A percentile compares a stretch with the other conserved stretches of the same genome.
phyloP scores from a whole-genome alignment of 2,329 filamentous ascomycete species.

The Botrytis fragariae region DNA sequence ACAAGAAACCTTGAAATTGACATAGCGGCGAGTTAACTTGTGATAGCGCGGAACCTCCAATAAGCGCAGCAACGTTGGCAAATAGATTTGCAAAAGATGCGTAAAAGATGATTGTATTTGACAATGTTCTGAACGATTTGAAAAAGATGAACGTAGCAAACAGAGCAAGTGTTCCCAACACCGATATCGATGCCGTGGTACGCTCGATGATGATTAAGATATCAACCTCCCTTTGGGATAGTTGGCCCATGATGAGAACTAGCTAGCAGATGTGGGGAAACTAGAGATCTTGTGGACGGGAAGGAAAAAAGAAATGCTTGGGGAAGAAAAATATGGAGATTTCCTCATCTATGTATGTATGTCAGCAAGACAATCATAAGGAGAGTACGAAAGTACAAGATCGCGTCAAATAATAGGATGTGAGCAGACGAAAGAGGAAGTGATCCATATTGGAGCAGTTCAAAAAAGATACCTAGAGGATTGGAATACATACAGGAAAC shows the following conservation, averaged over 20 bases:
- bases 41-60: constrained; percentile 47
- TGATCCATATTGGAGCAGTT: not conserved
- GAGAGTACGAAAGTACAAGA: not conserved
- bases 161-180: constrained; percentile 68
- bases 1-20: constrained; percentile 75
- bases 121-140: constrained; percentile 72
- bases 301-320: not conserved
- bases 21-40: constrained; percentile 43
- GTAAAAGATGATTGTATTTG: constrained; percentile 66
- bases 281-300: not conserved
- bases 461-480: not conserved
- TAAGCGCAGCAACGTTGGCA: constrained; percentile 55
- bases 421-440: not conserved
- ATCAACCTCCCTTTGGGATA: constrained; percentile 42
- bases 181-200: constrained; percentile 65
- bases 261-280: constrained; percentile 9
- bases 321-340: not conserved
- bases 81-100: constrained; percentile 60
- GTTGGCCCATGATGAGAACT: constrained; percentile 20
- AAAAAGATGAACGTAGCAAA: constrained; percentile 68
- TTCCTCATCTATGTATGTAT: constrained; percentile 14
- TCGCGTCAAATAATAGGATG: not conserved
- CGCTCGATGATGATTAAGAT: constrained; percentile 65
- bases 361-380: not conserved
- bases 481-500: not conserved